Percentiles rank a stretch among this genome's conserved stretches.
These are phyloP conservation scores for Penicillium crustosum DNA, from an alignment of 2,329 filamentous ascomycete genomes.

Conservation along the genomic window DNA sequence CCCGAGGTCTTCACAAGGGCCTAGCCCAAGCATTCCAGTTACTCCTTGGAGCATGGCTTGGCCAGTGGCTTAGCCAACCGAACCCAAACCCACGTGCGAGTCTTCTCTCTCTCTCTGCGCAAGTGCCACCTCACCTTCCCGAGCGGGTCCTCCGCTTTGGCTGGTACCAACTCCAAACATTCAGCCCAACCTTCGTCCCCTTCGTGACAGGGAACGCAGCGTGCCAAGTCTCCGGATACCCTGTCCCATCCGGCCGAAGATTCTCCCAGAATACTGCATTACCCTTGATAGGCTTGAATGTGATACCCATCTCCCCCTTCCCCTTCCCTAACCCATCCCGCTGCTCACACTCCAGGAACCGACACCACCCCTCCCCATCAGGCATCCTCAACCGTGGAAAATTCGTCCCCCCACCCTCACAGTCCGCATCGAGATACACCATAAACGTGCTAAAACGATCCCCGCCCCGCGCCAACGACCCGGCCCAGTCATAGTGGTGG, in stretches of 20 bases:
- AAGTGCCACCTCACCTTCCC: background rate
- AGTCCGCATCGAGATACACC: conserved; percentile 58
- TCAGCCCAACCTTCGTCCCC: conserved; percentile 61
- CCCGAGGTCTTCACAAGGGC: background rate
- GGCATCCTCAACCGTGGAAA: conserved; percentile 56
- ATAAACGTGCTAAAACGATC: conserved; percentile 60
- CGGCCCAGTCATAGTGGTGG: conserved; percentile 61
- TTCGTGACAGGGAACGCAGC: conserved; percentile 57
- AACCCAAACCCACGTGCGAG: background rate
- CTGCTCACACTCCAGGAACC: conserved; percentile 56
- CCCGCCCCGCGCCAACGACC: conserved; percentile 37
- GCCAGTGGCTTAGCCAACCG: conserved; percentile 3
- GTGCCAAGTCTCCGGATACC: conserved; percentile 61
- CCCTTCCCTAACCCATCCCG: conserved; percentile 16
- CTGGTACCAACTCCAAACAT: conserved; percentile 66
- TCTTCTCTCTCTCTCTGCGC: background rate
- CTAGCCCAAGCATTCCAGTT: conserved; percentile 9
- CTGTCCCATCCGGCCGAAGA: conserved; percentile 54
- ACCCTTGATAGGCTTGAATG: conserved; percentile 58
- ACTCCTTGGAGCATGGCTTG: conserved; percentile 3
- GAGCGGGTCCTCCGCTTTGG: conserved; percentile 21
- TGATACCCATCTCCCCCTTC: conserved; percentile 46
- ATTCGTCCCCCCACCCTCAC: conserved; percentile 60
- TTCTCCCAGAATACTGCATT: conserved; percentile 66
- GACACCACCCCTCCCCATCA: conserved; percentile 52